phyloP scores from a whole-genome alignment of 1,139 yeast species.

The Pichia sp. region DNA sequence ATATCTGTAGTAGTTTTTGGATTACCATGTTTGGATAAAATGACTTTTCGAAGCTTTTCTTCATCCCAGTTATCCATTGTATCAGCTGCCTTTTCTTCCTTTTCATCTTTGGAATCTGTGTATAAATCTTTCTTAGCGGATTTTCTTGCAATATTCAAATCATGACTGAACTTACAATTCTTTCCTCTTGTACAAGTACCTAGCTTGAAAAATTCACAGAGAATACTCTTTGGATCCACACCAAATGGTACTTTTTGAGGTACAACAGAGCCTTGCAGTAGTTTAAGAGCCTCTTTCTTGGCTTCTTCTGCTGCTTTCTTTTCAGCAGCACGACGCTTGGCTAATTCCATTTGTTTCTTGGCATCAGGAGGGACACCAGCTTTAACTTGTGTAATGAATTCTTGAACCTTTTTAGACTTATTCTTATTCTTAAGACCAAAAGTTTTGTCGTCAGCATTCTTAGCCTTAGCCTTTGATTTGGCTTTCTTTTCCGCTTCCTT shows the following conservation, averaged over 20 bases:
- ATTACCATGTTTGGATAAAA: conserved; percentile 88
- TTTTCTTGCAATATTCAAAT: conserved; percentile 77
- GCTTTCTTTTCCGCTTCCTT: conserved; percentile 41
- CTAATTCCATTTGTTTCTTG: conserved; percentile 70
- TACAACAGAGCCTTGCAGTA: conserved; percentile 58
- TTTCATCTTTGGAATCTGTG: conserved; percentile 63
- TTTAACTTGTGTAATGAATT: conserved; percentile 70
- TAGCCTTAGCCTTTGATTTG: conserved; percentile 59
- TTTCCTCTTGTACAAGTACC: conserved; percentile 84
- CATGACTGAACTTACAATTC: conserved; percentile 94
- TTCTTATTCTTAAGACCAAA: conserved; percentile 94
- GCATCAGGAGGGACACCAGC: conserved; percentile 53
- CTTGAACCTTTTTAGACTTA: conserved; percentile 87
- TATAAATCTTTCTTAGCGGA: conserved; percentile 87
- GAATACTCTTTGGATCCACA: conserved; percentile 90
- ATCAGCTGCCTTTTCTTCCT: conserved; percentile 51
- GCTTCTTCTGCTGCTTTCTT: conserved; percentile 89
- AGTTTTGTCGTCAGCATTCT: conserved; percentile 78
- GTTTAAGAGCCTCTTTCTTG: conserved; percentile 74
- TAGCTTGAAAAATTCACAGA: conserved; percentile 86
- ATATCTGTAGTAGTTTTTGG: conserved; percentile 91
- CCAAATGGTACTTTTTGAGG: conserved; percentile 92
- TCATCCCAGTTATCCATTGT: conserved; percentile 98
- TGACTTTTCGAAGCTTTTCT: conserved; percentile 81
- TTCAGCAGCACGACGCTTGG: conserved; percentile 70